phyloP scores from a whole-genome alignment of 192 early-diverging fungal species.

The Podila clonocystis region DNA sequence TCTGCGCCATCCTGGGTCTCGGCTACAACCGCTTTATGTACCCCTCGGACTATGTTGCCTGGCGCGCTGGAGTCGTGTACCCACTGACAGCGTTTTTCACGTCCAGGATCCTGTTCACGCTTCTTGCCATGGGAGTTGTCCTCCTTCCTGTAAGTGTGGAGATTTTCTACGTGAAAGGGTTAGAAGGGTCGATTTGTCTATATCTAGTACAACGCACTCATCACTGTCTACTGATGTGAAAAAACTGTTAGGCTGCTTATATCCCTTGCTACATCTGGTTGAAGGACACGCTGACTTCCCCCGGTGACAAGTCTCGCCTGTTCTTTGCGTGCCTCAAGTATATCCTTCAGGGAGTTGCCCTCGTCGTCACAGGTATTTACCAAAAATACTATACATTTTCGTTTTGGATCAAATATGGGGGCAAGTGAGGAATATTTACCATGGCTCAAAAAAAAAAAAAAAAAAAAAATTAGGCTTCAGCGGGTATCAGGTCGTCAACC shows the following conservation, averaged over 20 bases:
- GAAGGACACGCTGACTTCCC: slow-evolving; percentile 19
- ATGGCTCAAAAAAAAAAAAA: too few species aligned
- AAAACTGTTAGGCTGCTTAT: slow-evolving; percentile 18
- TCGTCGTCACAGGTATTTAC: slow-evolving; percentile 13
- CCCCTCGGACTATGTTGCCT: slow-evolving; percentile 38
- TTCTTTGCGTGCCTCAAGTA: slow-evolving; percentile 19
- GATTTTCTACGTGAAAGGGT: neutral
- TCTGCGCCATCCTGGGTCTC: slow-evolving; percentile 46
- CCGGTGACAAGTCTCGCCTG: slow-evolving; percentile 36
- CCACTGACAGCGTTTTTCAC: slow-evolving; percentile 42
- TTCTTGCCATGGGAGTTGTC: slow-evolving; percentile 42
- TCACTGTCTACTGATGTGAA: slow-evolving; percentile 2
- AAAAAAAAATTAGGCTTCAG: slow-evolving; percentile 18
- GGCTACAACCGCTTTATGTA: slow-evolving; percentile 51
- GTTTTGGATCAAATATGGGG: neutral
- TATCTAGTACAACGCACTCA: neutral
- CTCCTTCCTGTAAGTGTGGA: slow-evolving; percentile 34
- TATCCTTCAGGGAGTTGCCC: slow-evolving; percentile 19
- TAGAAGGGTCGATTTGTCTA: neutral
- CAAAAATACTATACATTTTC: neutral
- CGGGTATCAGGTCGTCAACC: slow-evolving; percentile 19
- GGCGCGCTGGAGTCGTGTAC: slow-evolving; percentile 28
- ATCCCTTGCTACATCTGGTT: slow-evolving; percentile 35
- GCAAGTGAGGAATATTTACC: neutral
- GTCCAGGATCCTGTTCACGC: slow-evolving; percentile 34